phyloP scores from a whole-genome alignment of 805 yeast genomes.

The Schizosaccharomyces japonicus region DNA sequence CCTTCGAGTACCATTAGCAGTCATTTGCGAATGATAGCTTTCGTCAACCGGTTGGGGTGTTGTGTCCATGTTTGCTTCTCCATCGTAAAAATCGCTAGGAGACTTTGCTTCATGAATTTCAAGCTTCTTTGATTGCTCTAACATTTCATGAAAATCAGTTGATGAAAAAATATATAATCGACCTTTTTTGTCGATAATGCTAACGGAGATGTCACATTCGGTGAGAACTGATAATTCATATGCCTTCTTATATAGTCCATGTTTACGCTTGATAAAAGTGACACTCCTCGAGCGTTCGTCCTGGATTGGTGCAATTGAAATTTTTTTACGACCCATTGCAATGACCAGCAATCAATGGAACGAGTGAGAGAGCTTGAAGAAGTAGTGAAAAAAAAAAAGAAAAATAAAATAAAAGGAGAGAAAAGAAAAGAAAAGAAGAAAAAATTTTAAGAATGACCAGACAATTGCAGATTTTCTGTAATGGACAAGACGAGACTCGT shows the following conservation, averaged over 20 bases:
- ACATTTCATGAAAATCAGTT: constrained; percentile 20
- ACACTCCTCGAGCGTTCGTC: constrained; percentile 56
- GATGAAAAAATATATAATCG: constrained; percentile 69
- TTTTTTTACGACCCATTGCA: constrained; percentile 98
- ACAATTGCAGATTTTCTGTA: no score
- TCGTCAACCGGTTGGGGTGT: no score
- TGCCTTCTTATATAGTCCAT: constrained; percentile 67
- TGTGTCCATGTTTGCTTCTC: no score
- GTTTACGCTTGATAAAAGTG: constrained; percentile 81
- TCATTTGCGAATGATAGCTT: no score
- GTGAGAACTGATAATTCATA: constrained; percentile 73
- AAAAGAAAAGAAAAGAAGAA: no score
- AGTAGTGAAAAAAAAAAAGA: no score
- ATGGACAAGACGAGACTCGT: no score
- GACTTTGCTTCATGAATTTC: neutral
- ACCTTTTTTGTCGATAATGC: constrained; percentile 55
- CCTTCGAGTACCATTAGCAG: no score
- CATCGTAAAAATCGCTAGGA: neutral
- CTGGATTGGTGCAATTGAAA: constrained; percentile 69
- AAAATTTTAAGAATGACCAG: no score
- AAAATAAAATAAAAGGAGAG: no score
- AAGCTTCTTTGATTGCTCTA: neutral
- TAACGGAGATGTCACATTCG: constrained; percentile 77
- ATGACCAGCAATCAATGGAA: no score
- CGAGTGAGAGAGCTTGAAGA: no score